Evolutionary conservation across 2,329 filamentous ascomycete species (phyloP), one percentile per base, ranked within the genome.

Genomic region (Paecilomyces formosus): DNA sequence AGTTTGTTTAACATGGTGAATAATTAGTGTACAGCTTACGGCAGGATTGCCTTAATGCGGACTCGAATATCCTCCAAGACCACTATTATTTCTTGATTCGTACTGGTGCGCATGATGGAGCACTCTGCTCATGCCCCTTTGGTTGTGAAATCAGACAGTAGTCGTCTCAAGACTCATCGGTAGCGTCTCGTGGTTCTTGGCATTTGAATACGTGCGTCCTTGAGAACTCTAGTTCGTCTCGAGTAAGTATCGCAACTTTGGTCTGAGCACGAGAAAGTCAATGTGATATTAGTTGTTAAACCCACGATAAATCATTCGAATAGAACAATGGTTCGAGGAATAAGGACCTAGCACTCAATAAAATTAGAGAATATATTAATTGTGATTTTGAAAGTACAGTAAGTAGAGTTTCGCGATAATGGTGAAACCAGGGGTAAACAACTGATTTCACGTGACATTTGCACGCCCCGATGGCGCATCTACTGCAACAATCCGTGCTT

Each of bases 131-230:
- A 52, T 52, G 26, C 50, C 26, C 50, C 50, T 52, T 24, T 52
- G 8, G 21, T 22, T 13, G 50, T 52, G 26, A 52, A 8, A 24
- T 52, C 50, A 52, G 26, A 52, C 50, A 24, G 22, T 13, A 28
- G 50, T 2, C 50, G 50, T 52, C 50, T 52, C 50, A 52, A 9
- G 21, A 28, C 26, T 24, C 22, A 28, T 24, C n/a, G 5, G 50
- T 28, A 24, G 15, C 26, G 50, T 52, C 26, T 28, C 50, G 79
- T 3, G 81, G 78, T n/a, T 78, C 78, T 1, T 81, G 81, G 9
- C 50, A 8, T 8, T 21, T 26, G 9, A 8, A 3, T 31, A n/a
- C 13, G 7, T 52, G 2, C 50, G 26, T 26, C 50, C 11, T 52
- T 52, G 18, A 52, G 21, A 45, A 21, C 39, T 45, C 39, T 4